A percentile compares a stretch with the other conserved stretches of the same genome.
Conservation (phyloP, 192 early-diverging fungal genomes). For the Pilobolus umbonatus region DNA sequence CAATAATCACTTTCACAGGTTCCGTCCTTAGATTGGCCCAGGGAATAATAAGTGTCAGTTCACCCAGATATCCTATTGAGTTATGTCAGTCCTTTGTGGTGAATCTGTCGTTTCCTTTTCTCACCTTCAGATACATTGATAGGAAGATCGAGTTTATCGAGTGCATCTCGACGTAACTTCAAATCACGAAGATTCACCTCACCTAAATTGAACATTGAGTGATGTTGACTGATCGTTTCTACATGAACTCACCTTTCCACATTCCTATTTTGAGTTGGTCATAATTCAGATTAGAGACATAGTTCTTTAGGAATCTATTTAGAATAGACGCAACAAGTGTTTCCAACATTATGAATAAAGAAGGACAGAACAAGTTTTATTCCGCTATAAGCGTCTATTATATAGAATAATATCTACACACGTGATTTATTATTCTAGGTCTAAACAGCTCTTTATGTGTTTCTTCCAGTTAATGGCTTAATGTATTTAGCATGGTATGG, state of each 20-base stretch:
- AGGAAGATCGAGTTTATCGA: conserved; percentile 81
- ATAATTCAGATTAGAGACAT: conserved; percentile 79
- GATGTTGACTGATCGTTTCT: too few relatives aligned
- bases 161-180: conserved; percentile 67
- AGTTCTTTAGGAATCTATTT: conserved; percentile 71
- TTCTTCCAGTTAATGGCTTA: conserved; percentile 36
- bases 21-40: conserved; percentile 84
- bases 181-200: conserved; percentile 82
- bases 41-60: conserved; percentile 77
- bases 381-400: not conserved
- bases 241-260: conserved; percentile 61
- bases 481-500: conserved; percentile 35
- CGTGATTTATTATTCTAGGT: not conserved
- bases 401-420: not conserved
- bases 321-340: conserved; percentile 56
- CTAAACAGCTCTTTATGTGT: not conserved
- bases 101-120: not conserved
- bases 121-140: conserved; percentile 68
- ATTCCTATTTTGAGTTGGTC: conserved; percentile 82
- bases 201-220: too few relatives aligned
- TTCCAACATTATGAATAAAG: conserved; percentile 48
- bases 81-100: not conserved
- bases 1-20: conserved; percentile 72
- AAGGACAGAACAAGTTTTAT: not conserved
- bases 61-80: conserved; percentile 80